Conservation (phyloP, 768 basidiomycete genomes). For the Boletus patriciae region DNA sequence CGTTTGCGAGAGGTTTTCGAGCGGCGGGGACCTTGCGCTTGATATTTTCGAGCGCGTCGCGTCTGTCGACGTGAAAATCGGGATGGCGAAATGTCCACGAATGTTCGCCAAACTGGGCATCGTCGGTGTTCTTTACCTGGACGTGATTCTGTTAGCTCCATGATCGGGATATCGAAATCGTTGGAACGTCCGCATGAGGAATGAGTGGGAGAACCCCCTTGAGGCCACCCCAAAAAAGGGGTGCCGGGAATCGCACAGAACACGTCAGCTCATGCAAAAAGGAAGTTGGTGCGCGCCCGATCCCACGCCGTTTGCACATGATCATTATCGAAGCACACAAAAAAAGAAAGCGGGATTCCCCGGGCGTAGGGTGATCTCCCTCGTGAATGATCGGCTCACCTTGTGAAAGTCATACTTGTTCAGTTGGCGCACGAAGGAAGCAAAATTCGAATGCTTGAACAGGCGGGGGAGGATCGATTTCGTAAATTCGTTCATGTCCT, state of each 20-base stretch:
- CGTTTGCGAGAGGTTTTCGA: conserved; percentile 30
- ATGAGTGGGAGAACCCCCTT: conserved; percentile 3
- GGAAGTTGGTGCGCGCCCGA: conserved; percentile 16
- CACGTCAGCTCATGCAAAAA: conserved; percentile 5
- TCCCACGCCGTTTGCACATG: conserved; percentile 13
- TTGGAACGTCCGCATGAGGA: not conserved
- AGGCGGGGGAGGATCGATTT: conserved; percentile 86
- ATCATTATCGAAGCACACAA: conserved; percentile 14
- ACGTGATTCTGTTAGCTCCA: not conserved
- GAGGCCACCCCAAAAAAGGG: conserved; percentile 14
- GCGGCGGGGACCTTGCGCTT: conserved; percentile 55
- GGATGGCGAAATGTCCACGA: conserved; percentile 56
- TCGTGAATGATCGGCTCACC: conserved; percentile 37
- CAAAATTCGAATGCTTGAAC: conserved; percentile 96
- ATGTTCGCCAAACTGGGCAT: conserved; percentile 66
- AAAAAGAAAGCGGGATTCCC: conserved; percentile 2
- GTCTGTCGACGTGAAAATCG: conserved; percentile 51
- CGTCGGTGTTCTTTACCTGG: conserved; percentile 82
- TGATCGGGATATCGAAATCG: conserved; percentile 5
- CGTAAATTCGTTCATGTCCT: conserved; percentile 96
- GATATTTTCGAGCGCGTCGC: conserved; percentile 61
- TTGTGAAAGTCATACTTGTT: conserved; percentile 99
- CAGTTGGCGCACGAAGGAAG: conserved; percentile 86
- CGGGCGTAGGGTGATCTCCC: not conserved
- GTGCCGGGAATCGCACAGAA: conserved; percentile 11